These are phyloP conservation scores for Aureobasidium sp. DNA, from an alignment of 2,329 filamentous ascomycete species.

Conservation along the genomic window DNA sequence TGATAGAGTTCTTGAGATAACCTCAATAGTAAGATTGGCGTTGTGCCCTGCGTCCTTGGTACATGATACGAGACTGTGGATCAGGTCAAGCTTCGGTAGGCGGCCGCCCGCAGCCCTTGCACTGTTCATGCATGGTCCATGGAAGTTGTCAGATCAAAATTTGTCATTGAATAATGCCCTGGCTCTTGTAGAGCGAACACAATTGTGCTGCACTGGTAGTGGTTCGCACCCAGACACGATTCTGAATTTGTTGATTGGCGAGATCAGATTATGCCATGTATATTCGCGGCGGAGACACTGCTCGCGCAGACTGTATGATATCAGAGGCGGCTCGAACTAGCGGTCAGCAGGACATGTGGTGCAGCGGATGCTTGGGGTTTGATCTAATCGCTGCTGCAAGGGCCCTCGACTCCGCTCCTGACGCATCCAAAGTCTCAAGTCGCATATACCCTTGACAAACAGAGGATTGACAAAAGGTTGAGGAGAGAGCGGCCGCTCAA, in stretches of 20 bases:
- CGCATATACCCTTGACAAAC: neutral
- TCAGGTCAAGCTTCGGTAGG: neutral
- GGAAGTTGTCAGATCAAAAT: neutral
- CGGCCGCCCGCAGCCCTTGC: conserved; percentile 1
- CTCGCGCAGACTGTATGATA: neutral
- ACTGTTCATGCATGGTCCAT: conserved; percentile 1
- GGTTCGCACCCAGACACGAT: neutral
- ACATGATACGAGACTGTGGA: neutral
- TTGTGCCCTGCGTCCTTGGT: neutral
- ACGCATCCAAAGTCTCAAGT: neutral
- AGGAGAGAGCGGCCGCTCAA: neutral
- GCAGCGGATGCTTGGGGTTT: neutral
- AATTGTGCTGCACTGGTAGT: neutral
- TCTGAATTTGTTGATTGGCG: neutral
- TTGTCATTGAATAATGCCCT: neutral
- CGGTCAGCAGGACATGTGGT: conserved; percentile 7
- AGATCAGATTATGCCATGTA: neutral
- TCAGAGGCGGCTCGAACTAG: conserved; percentile 1
- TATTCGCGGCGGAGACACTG: no score
- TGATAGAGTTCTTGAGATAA: neutral
- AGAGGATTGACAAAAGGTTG: neutral
- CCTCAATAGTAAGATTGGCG: neutral
- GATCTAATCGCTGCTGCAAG: conserved; percentile 7
- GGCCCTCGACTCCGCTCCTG: neutral
- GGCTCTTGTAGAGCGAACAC: neutral